Evolutionary conservation across 2,329 filamentous ascomycete species (phyloP).

Genomic region (Ophidiomyces ophidiicola): DNA sequence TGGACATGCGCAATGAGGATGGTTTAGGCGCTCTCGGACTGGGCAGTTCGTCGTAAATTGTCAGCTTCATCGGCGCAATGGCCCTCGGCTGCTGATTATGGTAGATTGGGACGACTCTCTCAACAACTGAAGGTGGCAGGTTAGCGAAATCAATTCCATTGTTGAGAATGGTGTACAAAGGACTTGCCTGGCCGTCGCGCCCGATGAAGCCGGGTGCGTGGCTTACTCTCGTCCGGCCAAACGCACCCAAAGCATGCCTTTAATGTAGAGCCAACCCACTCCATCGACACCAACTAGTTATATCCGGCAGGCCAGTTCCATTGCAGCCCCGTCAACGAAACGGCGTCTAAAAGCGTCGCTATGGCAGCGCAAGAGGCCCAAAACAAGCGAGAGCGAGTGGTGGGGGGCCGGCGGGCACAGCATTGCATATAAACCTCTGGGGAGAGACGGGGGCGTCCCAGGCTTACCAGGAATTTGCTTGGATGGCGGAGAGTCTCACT

Average conservation of each 20-base stretch:
- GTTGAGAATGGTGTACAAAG: background rate
- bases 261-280: constrained; percentile 31
- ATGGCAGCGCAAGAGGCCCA: background rate
- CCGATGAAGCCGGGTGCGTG: constrained; percentile 19
- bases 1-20: constrained; percentile 27
- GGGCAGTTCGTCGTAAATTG: constrained; percentile 32
- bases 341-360: background rate
- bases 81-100: constrained; percentile 37
- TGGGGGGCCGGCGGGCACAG: background rate
- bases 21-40: constrained; percentile 22
- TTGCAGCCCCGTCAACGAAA: constrained; percentile 6
- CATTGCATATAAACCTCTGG: constrained; percentile 4
- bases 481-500: no score
- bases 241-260: constrained; percentile 30
- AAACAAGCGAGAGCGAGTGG: constrained; percentile 1
- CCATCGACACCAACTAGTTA: constrained; percentile 19
- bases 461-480: no score
- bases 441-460: no score
- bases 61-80: constrained; percentile 36
- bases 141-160: background rate
- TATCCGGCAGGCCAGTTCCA: constrained; percentile 9
- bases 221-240: constrained; percentile 21
- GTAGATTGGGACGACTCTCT: constrained; percentile 35
- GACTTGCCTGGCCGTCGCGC: constrained; percentile 10
- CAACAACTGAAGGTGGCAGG: constrained; percentile 14